Evolutionary conservation across 768 basidiomycete species (phyloP), one percentile per base, ranked within the genome.

Genomic region (Asterophora parasitica): DNA sequence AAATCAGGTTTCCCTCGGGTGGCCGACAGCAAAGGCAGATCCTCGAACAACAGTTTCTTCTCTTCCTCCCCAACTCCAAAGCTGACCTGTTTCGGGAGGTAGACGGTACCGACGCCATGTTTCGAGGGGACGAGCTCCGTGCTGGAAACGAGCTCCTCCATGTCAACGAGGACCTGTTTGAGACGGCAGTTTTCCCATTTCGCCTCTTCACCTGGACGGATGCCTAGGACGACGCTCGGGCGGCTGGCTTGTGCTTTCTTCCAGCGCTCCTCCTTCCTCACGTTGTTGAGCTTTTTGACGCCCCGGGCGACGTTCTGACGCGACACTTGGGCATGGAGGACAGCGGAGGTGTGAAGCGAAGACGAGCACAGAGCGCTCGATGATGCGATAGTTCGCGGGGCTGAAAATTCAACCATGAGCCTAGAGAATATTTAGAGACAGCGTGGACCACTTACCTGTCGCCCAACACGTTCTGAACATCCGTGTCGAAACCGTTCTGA

Each of bases 181-280:
- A 94, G 80, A 64, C 82, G 76, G 62, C 81, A 81, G 19, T 71
- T 68, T 33, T 63, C 57, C 89, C 92, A 94, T 60, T 81, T 81
- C 46, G 69, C 59, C 46, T 84, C 81, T 45, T 87, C 77, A 51
- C 77, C 76, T 5, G 78, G 71, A 34, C 80, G 73, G 12, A 80
- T 81, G 10, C 93, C 93, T 5, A 92, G 78, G 12, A 94, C 76
- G 48, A 87, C 80, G 56, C 88, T 83, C 12, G 85, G 72, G 38
- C 67, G 71, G 45, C 61, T 73, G 26, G 58, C 71, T 34, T 64
- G 66, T 16, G 65, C 71, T 41, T 58, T 59, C 52, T 51, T 58
- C 45, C 68, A 70, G 55, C 74, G 71, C 28, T 69, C 71, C 50
- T 75, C 74, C 52, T 74, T 71, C 50, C 65, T 70, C 40, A 70